Percentiles rank a stretch among this genome's conserved stretches.
These are phyloP conservation scores for Leishmania gerbilli DNA, from an alignment of 208 protist genomes.

Conservation along the genomic window DNA sequence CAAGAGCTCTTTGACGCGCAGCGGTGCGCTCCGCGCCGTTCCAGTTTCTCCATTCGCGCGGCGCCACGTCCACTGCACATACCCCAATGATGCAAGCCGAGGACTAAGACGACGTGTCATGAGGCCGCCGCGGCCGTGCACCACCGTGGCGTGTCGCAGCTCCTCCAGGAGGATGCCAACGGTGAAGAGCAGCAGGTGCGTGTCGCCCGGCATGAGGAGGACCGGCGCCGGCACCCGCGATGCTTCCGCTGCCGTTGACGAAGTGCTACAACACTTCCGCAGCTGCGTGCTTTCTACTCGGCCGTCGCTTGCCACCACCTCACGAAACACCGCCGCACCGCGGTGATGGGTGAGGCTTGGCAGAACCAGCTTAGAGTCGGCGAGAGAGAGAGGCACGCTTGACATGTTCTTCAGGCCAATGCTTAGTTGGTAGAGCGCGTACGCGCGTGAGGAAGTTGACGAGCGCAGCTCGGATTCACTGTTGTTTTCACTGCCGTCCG, in stretches of 20 bases:
- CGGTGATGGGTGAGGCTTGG: slow-evolving; percentile 17
- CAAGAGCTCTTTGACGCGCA: slow-evolving; percentile 35
- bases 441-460: slow-evolving; percentile 4
- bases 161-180: slow-evolving; percentile 33
- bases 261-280: neutral
- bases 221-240: neutral
- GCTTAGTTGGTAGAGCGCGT: slow-evolving; percentile 40
- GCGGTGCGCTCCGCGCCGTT: slow-evolving; percentile 30
- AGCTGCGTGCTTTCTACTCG: neutral
- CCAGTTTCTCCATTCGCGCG: slow-evolving; percentile 60
- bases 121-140: slow-evolving; percentile 24
- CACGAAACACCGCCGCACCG: slow-evolving; percentile 14
- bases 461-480: neutral
- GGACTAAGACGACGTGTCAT: slow-evolving; percentile 15
- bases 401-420: slow-evolving; percentile 53
- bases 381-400: slow-evolving; percentile 35
- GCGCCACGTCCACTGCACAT: slow-evolving; percentile 57
- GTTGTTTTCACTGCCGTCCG: neutral
- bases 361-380: slow-evolving; percentile 9
- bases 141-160: slow-evolving; percentile 37
- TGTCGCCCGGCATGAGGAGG: slow-evolving; percentile 43
- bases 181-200: slow-evolving; percentile 34
- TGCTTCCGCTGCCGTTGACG: neutral
- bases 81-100: slow-evolving; percentile 42
- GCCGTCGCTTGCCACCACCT: neutral